phyloP scores from a whole-genome alignment of 176 grass and related monocot genomes.

The Triticum timopheevii region DNA sequence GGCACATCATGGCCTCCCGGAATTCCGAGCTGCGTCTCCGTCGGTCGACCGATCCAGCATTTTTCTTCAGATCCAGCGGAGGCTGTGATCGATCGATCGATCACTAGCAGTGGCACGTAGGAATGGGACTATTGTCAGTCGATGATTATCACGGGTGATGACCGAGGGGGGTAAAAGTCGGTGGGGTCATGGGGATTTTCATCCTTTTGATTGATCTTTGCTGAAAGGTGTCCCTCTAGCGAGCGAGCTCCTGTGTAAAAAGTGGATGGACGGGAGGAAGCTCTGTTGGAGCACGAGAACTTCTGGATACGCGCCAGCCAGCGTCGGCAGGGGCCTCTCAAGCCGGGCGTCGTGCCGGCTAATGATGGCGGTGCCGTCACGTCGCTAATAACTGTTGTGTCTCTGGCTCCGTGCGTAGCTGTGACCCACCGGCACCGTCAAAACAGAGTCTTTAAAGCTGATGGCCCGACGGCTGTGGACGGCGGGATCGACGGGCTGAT shows the following conservation, averaged over 20 bases:
- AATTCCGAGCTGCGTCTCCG: not conserved
- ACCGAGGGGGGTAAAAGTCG: too few species aligned
- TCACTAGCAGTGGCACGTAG: not conserved
- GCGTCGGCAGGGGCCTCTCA: not conserved
- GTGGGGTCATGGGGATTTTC: not conserved
- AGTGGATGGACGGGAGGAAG: not conserved
- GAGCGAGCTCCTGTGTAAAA: not conserved
- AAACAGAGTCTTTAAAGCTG: not conserved
- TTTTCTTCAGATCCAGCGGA: not conserved
- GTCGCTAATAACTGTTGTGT: not conserved
- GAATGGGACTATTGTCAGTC: not conserved
- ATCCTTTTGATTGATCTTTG: not conserved
- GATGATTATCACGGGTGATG: too few species aligned
- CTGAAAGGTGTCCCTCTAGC: not conserved
- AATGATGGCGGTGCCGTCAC: slow-evolving; percentile 38
- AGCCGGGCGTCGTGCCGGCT: not conserved
- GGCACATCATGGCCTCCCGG: not conserved
- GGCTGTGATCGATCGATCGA: not conserved
- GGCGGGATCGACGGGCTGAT: slow-evolving; percentile 3
- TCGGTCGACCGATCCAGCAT: not conserved
- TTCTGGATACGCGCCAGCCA: not conserved
- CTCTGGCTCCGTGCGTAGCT: not conserved
- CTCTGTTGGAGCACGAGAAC: not conserved
- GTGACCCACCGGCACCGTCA: slow-evolving; percentile 16
- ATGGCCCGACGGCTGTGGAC: not conserved